These are phyloP conservation scores for Glycyrrhiza uralensis DNA, from an alignment of 306 rosid genomes.

Conservation along the genomic window DNA sequence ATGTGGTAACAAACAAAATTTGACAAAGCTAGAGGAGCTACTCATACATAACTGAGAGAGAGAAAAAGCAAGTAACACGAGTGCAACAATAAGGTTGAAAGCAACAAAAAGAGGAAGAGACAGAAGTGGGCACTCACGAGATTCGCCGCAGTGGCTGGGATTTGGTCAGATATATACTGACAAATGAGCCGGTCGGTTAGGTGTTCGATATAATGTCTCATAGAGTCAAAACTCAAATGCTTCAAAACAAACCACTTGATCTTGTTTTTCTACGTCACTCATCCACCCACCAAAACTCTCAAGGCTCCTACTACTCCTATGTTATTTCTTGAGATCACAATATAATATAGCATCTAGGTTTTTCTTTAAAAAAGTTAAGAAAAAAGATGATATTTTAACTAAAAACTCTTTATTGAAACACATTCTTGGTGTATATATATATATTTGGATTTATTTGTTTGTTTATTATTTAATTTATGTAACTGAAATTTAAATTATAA, in stretches of 20 bases:
- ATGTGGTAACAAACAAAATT: not conserved
- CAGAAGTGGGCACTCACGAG: slow-evolving; percentile 35
- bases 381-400: too few species aligned
- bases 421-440: too few species aligned
- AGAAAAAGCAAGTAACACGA: not conserved
- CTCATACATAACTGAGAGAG: not conserved
- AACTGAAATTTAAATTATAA: too few species aligned
- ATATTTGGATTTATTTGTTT: too few species aligned
- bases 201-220: slow-evolving; percentile 28
- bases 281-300: not conserved
- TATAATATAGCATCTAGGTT: not conserved
- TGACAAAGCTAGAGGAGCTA: not conserved
- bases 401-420: too few species aligned
- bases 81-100: not conserved
- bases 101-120: not conserved
- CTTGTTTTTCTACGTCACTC: not conserved
- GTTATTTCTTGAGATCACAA: not conserved
- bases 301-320: not conserved
- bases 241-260: not conserved
- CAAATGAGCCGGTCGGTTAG: not conserved
- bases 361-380: not conserved
- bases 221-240: not conserved
- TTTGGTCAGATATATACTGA: slow-evolving; percentile 13
- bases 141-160: slow-evolving; percentile 27
- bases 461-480: too few species aligned